Evolutionary conservation across 768 basidiomycete species (phyloP), one percentile per base, ranked within the genome.

Genomic region (Russula ochroleuca): DNA sequence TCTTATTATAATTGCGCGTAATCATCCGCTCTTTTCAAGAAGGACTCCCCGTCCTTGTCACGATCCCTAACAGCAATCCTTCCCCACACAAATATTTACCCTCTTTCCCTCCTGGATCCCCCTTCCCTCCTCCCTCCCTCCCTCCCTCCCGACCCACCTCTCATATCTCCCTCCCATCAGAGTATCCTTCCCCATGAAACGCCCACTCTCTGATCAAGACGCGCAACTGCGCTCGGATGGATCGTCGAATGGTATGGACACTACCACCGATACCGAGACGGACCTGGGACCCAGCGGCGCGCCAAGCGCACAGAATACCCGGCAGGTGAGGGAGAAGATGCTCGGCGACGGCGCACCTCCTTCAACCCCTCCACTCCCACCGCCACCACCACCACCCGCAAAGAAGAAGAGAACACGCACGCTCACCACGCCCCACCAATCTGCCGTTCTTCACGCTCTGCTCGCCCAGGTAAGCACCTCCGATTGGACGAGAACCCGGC

Each of bases 381-480:
- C 72, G 31, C 70, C 77, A 33, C 73, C 72, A 48, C 72, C 72
- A 45, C 73, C 65, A 13, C 83, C 83, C 65, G 75, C 76, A 66
- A 90, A 90, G 80, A 90, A 90, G 75, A 92, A 90, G 70, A 82
- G 92, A 60, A 94, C 92, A 35, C 79, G 89, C 52, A 90, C 88
- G 28, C 78, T 94, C 61, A 94, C 92, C 45, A 94, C 92, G 10
- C 90, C 92, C 9, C 89, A 93, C 70, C 92, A 94, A 72, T 86
- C 92, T 59, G 87, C 89, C 14, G 91, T 92, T n/a, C 79, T 94
- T 21, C 90, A 92, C 69, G 87, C 88, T 5, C 80, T 94, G 51
- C 81, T 94, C n/a, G 88, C 89, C 37, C 86, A 92, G 85, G 92
- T 92, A 76, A 68, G 74, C 15, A 38, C 25, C 62, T 61, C 60